These are phyloP conservation scores for Tetrapisispora arboricola DNA, from an alignment of 805 yeast species.

Conservation along the genomic window DNA sequence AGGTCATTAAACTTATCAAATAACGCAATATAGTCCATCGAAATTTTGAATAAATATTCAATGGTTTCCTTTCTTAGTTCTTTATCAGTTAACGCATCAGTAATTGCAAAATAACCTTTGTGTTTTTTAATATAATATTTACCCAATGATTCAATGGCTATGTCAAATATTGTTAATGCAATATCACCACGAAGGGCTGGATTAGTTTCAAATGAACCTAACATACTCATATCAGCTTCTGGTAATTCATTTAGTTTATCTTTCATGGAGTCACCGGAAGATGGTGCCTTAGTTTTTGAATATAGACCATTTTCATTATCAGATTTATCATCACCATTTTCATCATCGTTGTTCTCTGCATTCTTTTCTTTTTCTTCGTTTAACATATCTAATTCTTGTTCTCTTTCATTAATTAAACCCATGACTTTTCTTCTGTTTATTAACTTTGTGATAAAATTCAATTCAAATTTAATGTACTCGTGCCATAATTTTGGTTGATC, in stretches of 20 bases:
- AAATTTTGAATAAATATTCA: slow-evolving; percentile 32
- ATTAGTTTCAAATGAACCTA: slow-evolving; percentile 77
- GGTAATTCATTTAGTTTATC: slow-evolving; percentile 65
- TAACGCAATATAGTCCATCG: slow-evolving; percentile 41
- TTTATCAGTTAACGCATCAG: slow-evolving; percentile 28
- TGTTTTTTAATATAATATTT: slow-evolving; percentile 24
- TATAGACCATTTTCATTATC: slow-evolving; percentile 17
- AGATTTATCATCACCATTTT: neutral
- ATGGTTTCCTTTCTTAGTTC: slow-evolving; percentile 19
- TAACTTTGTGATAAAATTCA: slow-evolving; percentile 73
- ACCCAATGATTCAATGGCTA: slow-evolving; percentile 43
- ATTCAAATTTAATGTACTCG: slow-evolving; percentile 79
- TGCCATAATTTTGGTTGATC: slow-evolving; percentile 68
- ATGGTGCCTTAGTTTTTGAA: slow-evolving; percentile 34
- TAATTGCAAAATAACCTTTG: slow-evolving; percentile 24
- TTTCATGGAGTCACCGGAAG: slow-evolving; percentile 45
- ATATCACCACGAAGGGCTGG: slow-evolving; percentile 71
- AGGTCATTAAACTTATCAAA: slow-evolving; percentile 62
- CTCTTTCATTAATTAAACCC: slow-evolving; percentile 65
- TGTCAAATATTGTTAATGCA: slow-evolving; percentile 59
- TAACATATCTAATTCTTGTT: slow-evolving; percentile 45
- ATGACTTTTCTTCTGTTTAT: slow-evolving; percentile 74
- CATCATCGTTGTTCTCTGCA: slow-evolving; percentile 29
- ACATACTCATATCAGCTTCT: slow-evolving; percentile 74
- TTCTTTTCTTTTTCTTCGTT: slow-evolving; percentile 25